phyloP scores from a whole-genome alignment of 2,329 filamentous ascomycete species.

The Aspergillus transmontanensis region DNA sequence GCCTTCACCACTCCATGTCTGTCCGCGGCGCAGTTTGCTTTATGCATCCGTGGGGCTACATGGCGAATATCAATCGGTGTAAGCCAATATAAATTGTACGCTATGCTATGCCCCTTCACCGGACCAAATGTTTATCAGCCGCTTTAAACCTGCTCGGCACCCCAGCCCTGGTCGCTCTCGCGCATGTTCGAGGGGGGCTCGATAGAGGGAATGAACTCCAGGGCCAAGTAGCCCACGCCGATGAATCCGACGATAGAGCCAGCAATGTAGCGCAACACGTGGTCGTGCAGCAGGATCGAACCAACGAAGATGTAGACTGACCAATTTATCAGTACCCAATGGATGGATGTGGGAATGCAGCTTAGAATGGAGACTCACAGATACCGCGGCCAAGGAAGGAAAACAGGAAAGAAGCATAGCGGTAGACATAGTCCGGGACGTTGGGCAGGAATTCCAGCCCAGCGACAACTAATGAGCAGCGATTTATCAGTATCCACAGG shows the following conservation, averaged over 20 bases:
- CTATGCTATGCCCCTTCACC: not conserved
- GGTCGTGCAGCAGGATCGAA: constrained; percentile 73
- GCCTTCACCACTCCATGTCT: constrained; percentile 4
- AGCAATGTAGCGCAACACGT: constrained; percentile 70
- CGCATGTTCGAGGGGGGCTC: constrained; percentile 82
- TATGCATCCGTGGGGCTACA: not conserved
- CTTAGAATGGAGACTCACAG: constrained; percentile 65
- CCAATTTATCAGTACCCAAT: constrained; percentile 8
- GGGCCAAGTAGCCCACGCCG: constrained; percentile 74
- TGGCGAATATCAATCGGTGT: not conserved
- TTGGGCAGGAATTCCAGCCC: constrained; percentile 79
- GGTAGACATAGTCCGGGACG: constrained; percentile 86
- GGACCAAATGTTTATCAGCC: not conserved
- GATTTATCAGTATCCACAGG: constrained; percentile 25
- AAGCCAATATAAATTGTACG: not conserved
- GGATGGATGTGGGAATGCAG: not conserved
- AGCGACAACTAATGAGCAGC: constrained; percentile 58
- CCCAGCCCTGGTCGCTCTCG: constrained; percentile 74
- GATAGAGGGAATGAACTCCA: constrained; percentile 78
- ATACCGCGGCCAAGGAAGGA: constrained; percentile 93
- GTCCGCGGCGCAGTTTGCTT: not conserved
- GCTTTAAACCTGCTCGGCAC: constrained; percentile 71
- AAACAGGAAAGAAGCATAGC: constrained; percentile 97
- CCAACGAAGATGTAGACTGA: constrained; percentile 96
- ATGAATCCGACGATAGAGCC: constrained; percentile 76